phyloP scores from a whole-genome alignment of 371 early-diverging fungal genomes.

The Cladochytrium tenue region DNA sequence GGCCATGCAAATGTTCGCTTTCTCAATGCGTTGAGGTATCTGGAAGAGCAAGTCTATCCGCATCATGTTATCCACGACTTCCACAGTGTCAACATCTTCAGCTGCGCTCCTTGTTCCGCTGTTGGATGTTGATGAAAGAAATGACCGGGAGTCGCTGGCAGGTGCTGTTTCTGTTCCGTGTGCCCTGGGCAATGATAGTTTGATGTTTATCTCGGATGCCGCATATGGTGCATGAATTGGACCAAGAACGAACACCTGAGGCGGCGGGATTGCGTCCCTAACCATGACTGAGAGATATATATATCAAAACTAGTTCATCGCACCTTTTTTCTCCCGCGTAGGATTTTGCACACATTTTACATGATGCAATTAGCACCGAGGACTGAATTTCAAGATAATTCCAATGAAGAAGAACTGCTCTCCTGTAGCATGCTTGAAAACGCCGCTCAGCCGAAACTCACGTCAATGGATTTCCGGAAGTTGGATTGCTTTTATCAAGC shows the following conservation, averaged over 20 bases:
- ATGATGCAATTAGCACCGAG: too few relatives aligned
- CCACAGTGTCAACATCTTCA: background rate
- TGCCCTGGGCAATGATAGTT: background rate
- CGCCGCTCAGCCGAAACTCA: too few relatives aligned
- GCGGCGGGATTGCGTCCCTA: background rate
- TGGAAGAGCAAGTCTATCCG: too few relatives aligned
- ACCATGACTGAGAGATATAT: background rate
- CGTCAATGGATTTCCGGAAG: too few relatives aligned
- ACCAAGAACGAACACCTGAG: background rate
- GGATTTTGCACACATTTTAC: background rate
- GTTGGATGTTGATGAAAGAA: background rate
- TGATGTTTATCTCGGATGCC: background rate
- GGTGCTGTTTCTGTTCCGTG: background rate
- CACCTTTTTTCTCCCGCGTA: background rate
- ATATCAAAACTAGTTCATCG: too few relatives aligned
- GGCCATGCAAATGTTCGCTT: background rate
- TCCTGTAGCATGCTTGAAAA: too few relatives aligned
- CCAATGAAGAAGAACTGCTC: too few relatives aligned
- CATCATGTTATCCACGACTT: background rate
- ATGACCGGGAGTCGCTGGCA: background rate
- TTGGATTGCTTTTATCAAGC: too few relatives aligned
- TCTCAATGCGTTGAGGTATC: background rate
- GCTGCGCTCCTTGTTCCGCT: background rate
- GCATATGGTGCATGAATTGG: background rate
- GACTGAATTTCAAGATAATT: too few relatives aligned